A percentile compares a stretch with the other conserved stretches of the same genome.
Evolutionary conservation across 1,139 yeast genomes (phyloP).

Genomic region (Suhomyces terraborum): DNA sequence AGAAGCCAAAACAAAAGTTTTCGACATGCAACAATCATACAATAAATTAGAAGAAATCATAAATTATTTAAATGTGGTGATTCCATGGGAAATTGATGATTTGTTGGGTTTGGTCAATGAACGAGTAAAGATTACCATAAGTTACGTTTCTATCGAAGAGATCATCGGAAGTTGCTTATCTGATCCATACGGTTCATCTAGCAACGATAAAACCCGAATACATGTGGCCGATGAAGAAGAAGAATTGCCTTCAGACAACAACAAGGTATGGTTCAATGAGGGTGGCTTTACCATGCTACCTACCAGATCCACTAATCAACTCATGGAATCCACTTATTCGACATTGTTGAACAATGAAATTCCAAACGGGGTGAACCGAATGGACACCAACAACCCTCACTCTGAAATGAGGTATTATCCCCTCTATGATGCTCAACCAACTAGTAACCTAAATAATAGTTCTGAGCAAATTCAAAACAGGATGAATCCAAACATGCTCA

Average conservation of each 20-base stretch:
- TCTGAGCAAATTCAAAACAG: no score
- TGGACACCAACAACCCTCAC: background rate
- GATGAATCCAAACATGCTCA: background rate
- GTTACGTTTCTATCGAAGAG: conserved; percentile 63
- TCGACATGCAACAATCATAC: conserved; percentile 31
- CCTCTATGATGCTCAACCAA: background rate
- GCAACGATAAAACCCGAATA: conserved; percentile 2
- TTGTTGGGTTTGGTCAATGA: conserved; percentile 60
- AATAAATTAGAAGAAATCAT: conserved; percentile 45
- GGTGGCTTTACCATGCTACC: conserved; percentile 1
- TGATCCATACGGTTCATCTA: conserved; percentile 27
- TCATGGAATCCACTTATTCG: conserved; percentile 6
- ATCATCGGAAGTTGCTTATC: conserved; percentile 63
- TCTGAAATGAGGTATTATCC: conserved; percentile 1
- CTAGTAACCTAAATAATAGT: background rate
- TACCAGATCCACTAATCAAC: conserved; percentile 2
- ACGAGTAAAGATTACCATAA: conserved; percentile 53
- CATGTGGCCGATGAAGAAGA: conserved; percentile 8
- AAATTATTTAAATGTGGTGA: conserved; percentile 46
- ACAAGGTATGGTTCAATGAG: conserved; percentile 8
- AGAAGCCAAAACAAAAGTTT: conserved; percentile 10
- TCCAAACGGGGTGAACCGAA: background rate
- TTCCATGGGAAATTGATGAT: conserved; percentile 62
- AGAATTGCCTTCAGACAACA: background rate
- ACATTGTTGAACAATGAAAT: conserved; percentile 1